phyloP scores from a whole-genome alignment of 2,329 filamentous ascomycete species.

The Xylaria hypoxylon region DNA sequence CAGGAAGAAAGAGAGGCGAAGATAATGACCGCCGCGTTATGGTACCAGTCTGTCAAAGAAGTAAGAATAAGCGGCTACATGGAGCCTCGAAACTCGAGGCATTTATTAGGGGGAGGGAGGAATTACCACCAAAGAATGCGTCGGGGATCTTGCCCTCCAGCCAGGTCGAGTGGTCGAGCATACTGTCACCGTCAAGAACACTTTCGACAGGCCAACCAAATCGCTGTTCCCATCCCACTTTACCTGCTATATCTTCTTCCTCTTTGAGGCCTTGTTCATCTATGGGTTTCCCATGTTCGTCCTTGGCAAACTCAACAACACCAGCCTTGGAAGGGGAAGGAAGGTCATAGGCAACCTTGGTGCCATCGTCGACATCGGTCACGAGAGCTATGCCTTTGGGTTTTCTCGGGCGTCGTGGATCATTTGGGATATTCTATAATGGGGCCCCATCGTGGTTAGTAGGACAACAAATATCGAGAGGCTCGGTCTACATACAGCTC shows the following conservation, averaged over 20 bases:
- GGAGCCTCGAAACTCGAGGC: slow-evolving; percentile 24
- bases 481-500: slow-evolving; percentile 69
- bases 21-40: slow-evolving; percentile 93
- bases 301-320: slow-evolving; percentile 67
- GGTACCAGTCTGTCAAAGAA: slow-evolving; percentile 83
- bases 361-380: slow-evolving; percentile 82
- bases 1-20: slow-evolving; percentile 93
- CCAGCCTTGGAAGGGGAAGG: slow-evolving; percentile 79
- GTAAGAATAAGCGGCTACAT: slow-evolving; percentile 23
- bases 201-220: slow-evolving; percentile 78
- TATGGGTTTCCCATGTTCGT: slow-evolving; percentile 61
- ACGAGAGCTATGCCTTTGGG: slow-evolving; percentile 74
- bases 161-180: slow-evolving; percentile 89
- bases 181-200: slow-evolving; percentile 69
- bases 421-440: slow-evolving; percentile 69
- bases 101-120: slow-evolving; percentile 12
- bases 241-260: slow-evolving; percentile 64
- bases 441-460: slow-evolving; percentile 17
- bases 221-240: slow-evolving; percentile 88
- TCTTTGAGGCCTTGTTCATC: slow-evolving; percentile 66
- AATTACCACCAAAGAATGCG: slow-evolving; percentile 86
- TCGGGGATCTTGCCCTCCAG: slow-evolving; percentile 87
- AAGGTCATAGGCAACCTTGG: slow-evolving; percentile 77
- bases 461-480: background rate
- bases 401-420: slow-evolving; percentile 70